Evolutionary conservation across 441 rosid species (phyloP).

Genomic region (Macaranga tanarius): DNA sequence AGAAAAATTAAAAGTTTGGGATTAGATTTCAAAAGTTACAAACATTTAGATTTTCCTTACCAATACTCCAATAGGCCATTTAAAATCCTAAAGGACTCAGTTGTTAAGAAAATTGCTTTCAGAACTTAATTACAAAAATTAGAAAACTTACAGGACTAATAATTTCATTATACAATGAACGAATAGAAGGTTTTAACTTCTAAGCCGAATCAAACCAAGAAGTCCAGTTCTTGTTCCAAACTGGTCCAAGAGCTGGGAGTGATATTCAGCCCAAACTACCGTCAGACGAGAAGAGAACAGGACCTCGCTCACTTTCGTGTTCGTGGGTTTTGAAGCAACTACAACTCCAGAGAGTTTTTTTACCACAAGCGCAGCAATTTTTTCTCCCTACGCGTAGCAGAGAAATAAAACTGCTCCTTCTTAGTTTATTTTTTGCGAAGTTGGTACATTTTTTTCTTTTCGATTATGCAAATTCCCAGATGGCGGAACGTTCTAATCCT

Average conservation of each 20-base stretch:
- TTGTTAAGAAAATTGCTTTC: no score
- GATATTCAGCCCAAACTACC: neutral
- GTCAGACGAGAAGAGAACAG: neutral
- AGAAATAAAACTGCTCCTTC: no score
- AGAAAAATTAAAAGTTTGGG: no score
- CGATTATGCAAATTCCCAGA: constrained; percentile 53
- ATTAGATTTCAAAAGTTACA: no score
- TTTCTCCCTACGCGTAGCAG: neutral
- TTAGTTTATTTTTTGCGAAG: neutral
- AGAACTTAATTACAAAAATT: no score
- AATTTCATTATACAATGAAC: no score
- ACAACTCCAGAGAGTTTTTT: neutral
- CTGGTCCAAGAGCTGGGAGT: neutral
- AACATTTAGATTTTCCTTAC: no score
- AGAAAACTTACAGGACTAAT: no score
- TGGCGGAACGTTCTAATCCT: constrained; percentile 42
- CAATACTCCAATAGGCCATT: no score
- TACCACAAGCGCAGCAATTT: neutral
- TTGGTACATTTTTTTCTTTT: neutral
- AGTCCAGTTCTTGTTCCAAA: neutral
- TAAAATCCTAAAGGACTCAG: no score
- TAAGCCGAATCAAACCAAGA: neutral
- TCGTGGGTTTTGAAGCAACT: constrained; percentile 1
- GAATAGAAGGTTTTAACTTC: no score
- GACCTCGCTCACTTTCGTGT: neutral